These are phyloP conservation scores for Vanderwaltozyma verrucispora DNA, from an alignment of 805 yeast species.

Conservation along the genomic window DNA sequence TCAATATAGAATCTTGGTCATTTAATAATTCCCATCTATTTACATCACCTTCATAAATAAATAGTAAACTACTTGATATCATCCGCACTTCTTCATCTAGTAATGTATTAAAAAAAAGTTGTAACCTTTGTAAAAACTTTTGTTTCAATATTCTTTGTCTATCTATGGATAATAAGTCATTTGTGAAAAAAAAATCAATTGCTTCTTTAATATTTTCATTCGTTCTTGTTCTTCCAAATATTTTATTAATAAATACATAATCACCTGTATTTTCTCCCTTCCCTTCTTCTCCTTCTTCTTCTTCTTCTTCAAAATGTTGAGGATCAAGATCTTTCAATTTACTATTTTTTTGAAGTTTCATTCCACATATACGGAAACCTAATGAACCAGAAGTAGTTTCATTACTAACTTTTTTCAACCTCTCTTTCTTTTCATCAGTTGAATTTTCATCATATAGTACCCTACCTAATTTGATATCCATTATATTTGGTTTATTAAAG, in stretches of 20 bases:
- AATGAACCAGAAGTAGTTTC: conserved; percentile 74
- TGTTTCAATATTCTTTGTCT: conserved; percentile 32
- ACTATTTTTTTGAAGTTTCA: conserved; percentile 41
- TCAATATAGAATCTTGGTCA: conserved; percentile 33
- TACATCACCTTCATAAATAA: conserved; percentile 62
- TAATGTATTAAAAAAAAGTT: conserved; percentile 55
- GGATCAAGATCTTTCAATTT: conserved; percentile 12
- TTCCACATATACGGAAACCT: conserved; percentile 77
- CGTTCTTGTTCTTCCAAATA: conserved; percentile 56
- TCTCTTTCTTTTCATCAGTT: conserved; percentile 43
- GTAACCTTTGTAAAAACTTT: conserved; percentile 49
- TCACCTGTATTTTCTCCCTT: too few relatives aligned
- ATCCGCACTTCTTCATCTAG: conserved; percentile 52
- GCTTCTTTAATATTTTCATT: conserved; percentile 35
- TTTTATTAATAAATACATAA: conserved; percentile 49
- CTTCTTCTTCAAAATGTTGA: conserved; percentile 11
- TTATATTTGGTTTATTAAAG: conserved; percentile 52
- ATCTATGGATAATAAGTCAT: conserved; percentile 24
- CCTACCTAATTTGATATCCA: conserved; percentile 79
- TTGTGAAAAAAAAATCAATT: conserved; percentile 37
- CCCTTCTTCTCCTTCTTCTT: too few relatives aligned
- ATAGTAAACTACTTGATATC: conserved; percentile 61
- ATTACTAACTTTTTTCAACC: conserved; percentile 55
- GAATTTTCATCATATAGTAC: conserved; percentile 56
- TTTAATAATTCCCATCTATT: conserved; percentile 39